Evolutionary conservation across 169 alveolate genomes (phyloP).

Genomic region (Besnoitia besnoiti): DNA sequence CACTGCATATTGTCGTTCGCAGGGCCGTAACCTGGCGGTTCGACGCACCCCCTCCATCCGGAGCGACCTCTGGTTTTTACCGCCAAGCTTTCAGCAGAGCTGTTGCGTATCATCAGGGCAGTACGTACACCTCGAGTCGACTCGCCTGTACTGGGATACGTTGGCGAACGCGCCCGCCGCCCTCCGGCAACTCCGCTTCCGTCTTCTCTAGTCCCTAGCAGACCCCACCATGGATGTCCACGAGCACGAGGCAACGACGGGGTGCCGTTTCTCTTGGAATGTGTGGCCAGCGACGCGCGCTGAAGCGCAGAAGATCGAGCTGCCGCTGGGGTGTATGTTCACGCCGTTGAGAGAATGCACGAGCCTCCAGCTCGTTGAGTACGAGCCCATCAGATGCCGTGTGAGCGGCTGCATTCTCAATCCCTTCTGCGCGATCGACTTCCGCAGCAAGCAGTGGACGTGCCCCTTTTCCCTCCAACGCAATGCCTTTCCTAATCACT

Average conservation of each 20-base stretch:
- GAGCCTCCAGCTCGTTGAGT: slow-evolving; percentile 70
- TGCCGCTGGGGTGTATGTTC: slow-evolving; percentile 97
- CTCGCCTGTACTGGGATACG: too few relatives aligned
- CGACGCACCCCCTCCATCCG: too few relatives aligned
- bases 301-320: slow-evolving; percentile 94
- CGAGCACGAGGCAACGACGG: slow-evolving; percentile 89
- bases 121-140: too few relatives aligned
- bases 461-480: slow-evolving; percentile 96
- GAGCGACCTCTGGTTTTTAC: too few relatives aligned
- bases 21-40: too few relatives aligned
- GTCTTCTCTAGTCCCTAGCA: not conserved
- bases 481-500: slow-evolving; percentile 95
- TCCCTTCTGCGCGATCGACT: slow-evolving; percentile 88
- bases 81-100: too few relatives aligned
- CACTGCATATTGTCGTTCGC: too few relatives aligned
- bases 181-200: not conserved
- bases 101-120: too few relatives aligned
- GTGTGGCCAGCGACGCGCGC: slow-evolving; percentile 96
- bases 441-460: slow-evolving; percentile 95
- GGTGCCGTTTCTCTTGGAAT: slow-evolving; percentile 98
- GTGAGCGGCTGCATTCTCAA: slow-evolving; percentile 70
- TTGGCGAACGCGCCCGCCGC: too few relatives aligned
- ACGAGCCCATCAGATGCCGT: slow-evolving; percentile 74
- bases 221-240: slow-evolving; percentile 78
- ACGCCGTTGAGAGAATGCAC: slow-evolving; percentile 84